Evolutionary conservation across 1,139 yeast species (phyloP), one percentile per base, ranked within the genome.

Genomic region (Candida glucosophila): DNA sequence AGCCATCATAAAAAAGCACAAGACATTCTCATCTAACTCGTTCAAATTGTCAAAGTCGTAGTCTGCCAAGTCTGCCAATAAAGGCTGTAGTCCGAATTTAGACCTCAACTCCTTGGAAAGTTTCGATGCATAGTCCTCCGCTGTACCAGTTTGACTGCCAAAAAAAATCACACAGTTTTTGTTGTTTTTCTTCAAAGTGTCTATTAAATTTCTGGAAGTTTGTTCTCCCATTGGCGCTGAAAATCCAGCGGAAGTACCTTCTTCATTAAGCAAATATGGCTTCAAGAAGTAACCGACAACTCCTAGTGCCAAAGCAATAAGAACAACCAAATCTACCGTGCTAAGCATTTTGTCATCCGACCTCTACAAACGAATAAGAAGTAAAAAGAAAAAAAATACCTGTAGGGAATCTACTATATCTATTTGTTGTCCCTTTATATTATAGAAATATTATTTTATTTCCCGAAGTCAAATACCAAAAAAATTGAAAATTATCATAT

Each of bases 101-200:
- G 94, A 67, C 39, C 77, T 73, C 41, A 90, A 74, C 51, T 90
- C 98, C 51, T 86, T 86, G 25, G 95, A 74, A 41, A 86, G 75
- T 50, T 92, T 82, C 40, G 81, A 72, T 12, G 96, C 94, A 44
- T 86, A 90, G 50, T 90, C 98, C 56, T 90, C 98, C 25, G 98
- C 95, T n/a, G 99, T 90, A 39, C 99, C 99, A 8, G 99, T 92
- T 57, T 90, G 99, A 5, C 98, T 88, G 5, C 95, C 97, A 49
- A 70, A 92, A 38, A 90, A 71, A n/a, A 90, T 77, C 21, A 81
- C 62, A 25, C 82, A 78, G 41, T 81, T 78, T 55, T 90, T 88
- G 35, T 71, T 65, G 43, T 77, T 77, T 24, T 63, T 60, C 29
- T 63, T 60, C 40, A 86, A 58, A 10, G 73, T 73, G 34, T 75